These are phyloP conservation scores for Neurospora sp. DNA, from an alignment of 495 filamentous ascomycete species.

Conservation along the genomic window DNA sequence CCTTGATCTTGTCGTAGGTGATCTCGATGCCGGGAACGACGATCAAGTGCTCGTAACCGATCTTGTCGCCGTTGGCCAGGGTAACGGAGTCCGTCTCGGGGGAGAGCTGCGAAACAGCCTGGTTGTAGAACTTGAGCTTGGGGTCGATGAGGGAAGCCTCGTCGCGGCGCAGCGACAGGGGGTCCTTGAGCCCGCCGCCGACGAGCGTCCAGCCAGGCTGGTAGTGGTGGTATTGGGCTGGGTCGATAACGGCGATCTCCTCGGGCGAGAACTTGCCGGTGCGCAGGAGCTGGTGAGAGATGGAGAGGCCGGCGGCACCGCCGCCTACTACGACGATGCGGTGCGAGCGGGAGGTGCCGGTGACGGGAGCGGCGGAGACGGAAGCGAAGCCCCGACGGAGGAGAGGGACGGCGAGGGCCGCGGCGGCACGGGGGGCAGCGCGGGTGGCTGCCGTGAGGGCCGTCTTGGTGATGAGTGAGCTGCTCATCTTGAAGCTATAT, in stretches of 20 bases:
- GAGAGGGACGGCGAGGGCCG: not conserved
- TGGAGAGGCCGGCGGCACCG: conserved; percentile 50
- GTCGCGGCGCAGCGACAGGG: conserved; percentile 42
- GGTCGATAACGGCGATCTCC: conserved; percentile 60
- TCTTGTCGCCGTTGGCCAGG: conserved; percentile 44
- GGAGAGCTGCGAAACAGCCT: conserved; percentile 39
- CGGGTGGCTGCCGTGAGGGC: not conserved
- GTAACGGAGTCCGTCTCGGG: conserved; percentile 51
- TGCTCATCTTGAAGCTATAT: not conserved
- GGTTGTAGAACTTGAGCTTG: conserved; percentile 53
- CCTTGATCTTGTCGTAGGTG: conserved; percentile 46
- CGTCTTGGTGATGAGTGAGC: not conserved
- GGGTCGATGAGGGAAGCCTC: conserved; percentile 44
- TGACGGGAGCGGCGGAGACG: conserved; percentile 26
- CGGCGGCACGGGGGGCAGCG: not conserved
- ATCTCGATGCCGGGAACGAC: conserved; percentile 53
- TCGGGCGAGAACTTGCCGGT: conserved; percentile 44
- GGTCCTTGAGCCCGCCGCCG: conserved; percentile 49
- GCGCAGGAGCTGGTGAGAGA: conserved; percentile 53
- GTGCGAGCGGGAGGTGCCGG: conserved; percentile 30
- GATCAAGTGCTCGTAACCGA: conserved; percentile 55
- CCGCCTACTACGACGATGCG: conserved; percentile 56
- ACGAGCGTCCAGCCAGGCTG: conserved; percentile 65
- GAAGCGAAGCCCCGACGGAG: not conserved
- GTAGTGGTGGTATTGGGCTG: conserved; percentile 55